Conservation (phyloP, 139 green algal genomes). For the Pseudopediastrum boryanum region DNA sequence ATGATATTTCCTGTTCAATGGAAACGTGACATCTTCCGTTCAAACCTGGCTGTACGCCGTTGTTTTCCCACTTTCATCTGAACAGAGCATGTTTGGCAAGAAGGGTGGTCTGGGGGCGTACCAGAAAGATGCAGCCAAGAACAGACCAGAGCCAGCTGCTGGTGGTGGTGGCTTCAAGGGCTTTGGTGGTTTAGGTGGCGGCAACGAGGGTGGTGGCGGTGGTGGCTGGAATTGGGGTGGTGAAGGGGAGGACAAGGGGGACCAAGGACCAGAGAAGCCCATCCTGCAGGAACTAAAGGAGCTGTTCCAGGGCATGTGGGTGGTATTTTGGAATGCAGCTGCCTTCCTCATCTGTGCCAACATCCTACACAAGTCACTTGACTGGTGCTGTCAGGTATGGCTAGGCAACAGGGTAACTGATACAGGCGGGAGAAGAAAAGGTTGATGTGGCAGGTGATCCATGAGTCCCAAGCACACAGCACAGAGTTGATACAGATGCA, state of each 20-base stretch:
- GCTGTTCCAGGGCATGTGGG: constrained; percentile 41
- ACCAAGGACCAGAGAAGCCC: constrained; percentile 21
- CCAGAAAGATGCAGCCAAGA: background rate
- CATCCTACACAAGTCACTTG: constrained; percentile 57
- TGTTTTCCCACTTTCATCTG: constrained; percentile 1
- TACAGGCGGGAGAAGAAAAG: too few species aligned
- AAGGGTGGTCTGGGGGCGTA: too few species aligned
- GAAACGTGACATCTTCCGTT: too few species aligned
- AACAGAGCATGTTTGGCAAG: constrained; percentile 18
- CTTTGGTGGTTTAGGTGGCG: constrained; percentile 10
- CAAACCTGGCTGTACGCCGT: background rate
- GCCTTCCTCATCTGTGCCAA: constrained; percentile 52
- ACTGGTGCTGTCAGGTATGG: constrained; percentile 63
- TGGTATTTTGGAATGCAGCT: constrained; percentile 51
- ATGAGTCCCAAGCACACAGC: too few species aligned
- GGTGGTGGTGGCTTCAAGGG: constrained; percentile 8
- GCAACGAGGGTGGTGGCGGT: constrained; percentile 11
- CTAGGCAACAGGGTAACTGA: too few species aligned
- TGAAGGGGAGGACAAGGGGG: constrained; percentile 2
- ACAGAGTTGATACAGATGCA: too few species aligned
- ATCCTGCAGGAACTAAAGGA: constrained; percentile 43
- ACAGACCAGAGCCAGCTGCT: background rate
- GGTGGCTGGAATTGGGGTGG: constrained; percentile 36
- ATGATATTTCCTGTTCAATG: too few species aligned
- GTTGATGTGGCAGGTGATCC: too few species aligned